phyloP scores from a whole-genome alignment of 495 filamentous ascomycete species.

The Pyrenula massariospora region DNA sequence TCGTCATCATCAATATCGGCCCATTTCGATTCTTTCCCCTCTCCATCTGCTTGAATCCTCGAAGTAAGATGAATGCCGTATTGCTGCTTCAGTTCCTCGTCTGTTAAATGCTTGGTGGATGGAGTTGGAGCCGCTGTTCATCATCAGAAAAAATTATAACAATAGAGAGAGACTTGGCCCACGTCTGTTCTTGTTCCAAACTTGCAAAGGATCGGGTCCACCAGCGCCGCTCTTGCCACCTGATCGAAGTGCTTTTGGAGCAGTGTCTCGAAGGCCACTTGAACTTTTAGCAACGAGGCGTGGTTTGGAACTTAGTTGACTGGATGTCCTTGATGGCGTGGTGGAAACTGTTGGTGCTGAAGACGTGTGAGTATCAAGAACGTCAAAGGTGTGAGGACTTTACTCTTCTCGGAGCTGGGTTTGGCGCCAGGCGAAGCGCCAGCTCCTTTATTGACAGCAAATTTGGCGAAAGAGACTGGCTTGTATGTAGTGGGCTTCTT shows the following conservation, averaged over 20 bases:
- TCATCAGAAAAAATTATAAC: conserved; percentile 12
- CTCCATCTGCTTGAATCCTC: conserved; percentile 71
- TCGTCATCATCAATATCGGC: conserved; percentile 98
- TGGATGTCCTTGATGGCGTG: conserved; percentile 24
- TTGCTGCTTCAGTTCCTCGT: conserved; percentile 92
- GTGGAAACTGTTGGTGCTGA: conserved; percentile 28
- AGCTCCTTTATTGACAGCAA: conserved; percentile 36
- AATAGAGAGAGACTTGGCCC: conserved; percentile 17
- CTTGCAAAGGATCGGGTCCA: conserved; percentile 59
- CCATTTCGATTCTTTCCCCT: conserved; percentile 83
- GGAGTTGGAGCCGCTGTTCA: conserved; percentile 59
- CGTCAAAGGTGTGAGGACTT: background rate
- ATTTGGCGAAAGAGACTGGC: conserved; percentile 85
- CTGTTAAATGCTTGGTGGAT: conserved; percentile 84
- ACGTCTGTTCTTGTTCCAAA: conserved; percentile 99
- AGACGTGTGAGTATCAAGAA: conserved; percentile 6
- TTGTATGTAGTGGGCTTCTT: conserved; percentile 90
- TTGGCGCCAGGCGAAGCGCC: conserved; percentile 43
- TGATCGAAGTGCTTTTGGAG: conserved; percentile 32
- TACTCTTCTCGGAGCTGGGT: conserved; percentile 42
- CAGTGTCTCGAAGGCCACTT: conserved; percentile 38
- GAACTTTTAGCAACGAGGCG: conserved; percentile 59
- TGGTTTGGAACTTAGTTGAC: conserved; percentile 37
- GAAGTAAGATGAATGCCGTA: conserved; percentile 94
- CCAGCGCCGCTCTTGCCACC: conserved; percentile 33